Evolutionary conservation across 2,329 filamentous ascomycete species (phyloP).

Genomic region (Calonectria henricotiae): DNA sequence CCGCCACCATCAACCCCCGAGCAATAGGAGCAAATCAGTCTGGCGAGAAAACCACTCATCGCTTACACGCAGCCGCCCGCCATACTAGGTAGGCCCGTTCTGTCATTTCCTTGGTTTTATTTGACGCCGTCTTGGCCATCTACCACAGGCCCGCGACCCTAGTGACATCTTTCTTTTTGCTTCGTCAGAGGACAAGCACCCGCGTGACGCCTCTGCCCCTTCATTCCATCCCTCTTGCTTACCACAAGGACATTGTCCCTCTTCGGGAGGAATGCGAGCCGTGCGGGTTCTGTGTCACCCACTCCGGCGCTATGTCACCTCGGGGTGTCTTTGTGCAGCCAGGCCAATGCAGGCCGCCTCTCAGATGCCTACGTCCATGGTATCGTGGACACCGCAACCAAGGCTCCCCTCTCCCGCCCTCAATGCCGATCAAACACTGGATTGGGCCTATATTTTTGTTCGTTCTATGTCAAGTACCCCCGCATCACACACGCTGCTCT

Average conservation of each 20-base stretch:
- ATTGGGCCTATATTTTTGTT: slow-evolving; percentile 16
- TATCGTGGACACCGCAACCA: slow-evolving; percentile 14
- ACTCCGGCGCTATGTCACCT: slow-evolving; percentile 1
- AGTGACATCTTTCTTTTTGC: background rate
- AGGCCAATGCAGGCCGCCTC: slow-evolving; percentile 12
- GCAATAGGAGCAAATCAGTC: slow-evolving; percentile 8
- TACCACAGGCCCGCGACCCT: background rate
- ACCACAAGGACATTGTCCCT: slow-evolving; percentile 18
- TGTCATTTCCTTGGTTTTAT: slow-evolving; percentile 23
- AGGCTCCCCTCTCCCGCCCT: slow-evolving; percentile 13
- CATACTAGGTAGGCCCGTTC: background rate
- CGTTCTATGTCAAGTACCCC: slow-evolving; percentile 23
- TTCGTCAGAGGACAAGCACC: slow-evolving; percentile 2
- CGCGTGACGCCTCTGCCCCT: slow-evolving; percentile 16
- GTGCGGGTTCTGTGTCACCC: background rate
- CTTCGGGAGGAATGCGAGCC: slow-evolving; percentile 27
- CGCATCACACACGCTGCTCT: slow-evolving; percentile 24
- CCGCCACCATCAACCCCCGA: slow-evolving; percentile 12
- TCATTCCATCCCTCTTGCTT: slow-evolving; percentile 10
- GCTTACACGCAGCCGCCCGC: slow-evolving; percentile 21
- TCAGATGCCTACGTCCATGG: background rate
- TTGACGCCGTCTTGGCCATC: background rate
- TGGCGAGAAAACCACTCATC: slow-evolving; percentile 19
- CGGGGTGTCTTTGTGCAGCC: slow-evolving; percentile 1
- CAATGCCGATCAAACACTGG: slow-evolving; percentile 24